These are phyloP conservation scores for Hirsutella rhossiliensis DNA, from an alignment of 2,329 filamentous ascomycete species.

Conservation along the genomic window DNA sequence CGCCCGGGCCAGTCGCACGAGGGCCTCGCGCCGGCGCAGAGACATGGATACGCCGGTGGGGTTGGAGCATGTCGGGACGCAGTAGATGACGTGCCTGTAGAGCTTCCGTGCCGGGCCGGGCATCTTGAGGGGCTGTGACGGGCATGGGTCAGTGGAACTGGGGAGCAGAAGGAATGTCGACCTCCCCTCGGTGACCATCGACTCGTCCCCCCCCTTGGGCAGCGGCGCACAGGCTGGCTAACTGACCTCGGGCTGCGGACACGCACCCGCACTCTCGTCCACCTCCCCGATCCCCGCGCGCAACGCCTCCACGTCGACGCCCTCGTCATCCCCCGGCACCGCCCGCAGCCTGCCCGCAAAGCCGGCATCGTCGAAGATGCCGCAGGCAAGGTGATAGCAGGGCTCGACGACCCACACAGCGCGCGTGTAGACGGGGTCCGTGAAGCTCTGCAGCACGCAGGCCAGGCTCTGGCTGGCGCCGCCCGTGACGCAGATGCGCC, in stretches of 20 bases:
- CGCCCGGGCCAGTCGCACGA: slow-evolving; percentile 66
- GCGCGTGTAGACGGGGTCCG: slow-evolving; percentile 63
- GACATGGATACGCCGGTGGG: slow-evolving; percentile 79
- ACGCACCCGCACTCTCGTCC: slow-evolving; percentile 13
- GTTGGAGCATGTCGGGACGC: slow-evolving; percentile 80
- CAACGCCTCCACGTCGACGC: slow-evolving; percentile 52
- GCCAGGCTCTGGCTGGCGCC: slow-evolving; percentile 78
- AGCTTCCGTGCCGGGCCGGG: slow-evolving; percentile 54
- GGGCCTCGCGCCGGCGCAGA: slow-evolving; percentile 47
- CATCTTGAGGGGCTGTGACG: slow-evolving; percentile 38
- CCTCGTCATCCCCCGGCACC: slow-evolving; percentile 66
- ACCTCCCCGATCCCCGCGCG: slow-evolving; percentile 16
- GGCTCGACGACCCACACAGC: slow-evolving; percentile 74
- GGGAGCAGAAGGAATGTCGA: not conserved
- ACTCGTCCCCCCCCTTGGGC: no score
- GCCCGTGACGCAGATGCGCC: slow-evolving; percentile 68
- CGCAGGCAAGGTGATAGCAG: slow-evolving; percentile 72
- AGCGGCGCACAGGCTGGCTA: no score
- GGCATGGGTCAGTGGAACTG: not conserved
- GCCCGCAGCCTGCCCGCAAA: slow-evolving; percentile 55
- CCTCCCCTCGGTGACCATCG: not conserved
- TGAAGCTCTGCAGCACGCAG: slow-evolving; percentile 65
- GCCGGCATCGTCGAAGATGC: slow-evolving; percentile 74
- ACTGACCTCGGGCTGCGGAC: slow-evolving; percentile 3
- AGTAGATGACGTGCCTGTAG: slow-evolving; percentile 81